Evolutionary conservation across 2,329 filamentous ascomycete genomes (phyloP).

Genomic region (Colletotrichum sp.): DNA sequence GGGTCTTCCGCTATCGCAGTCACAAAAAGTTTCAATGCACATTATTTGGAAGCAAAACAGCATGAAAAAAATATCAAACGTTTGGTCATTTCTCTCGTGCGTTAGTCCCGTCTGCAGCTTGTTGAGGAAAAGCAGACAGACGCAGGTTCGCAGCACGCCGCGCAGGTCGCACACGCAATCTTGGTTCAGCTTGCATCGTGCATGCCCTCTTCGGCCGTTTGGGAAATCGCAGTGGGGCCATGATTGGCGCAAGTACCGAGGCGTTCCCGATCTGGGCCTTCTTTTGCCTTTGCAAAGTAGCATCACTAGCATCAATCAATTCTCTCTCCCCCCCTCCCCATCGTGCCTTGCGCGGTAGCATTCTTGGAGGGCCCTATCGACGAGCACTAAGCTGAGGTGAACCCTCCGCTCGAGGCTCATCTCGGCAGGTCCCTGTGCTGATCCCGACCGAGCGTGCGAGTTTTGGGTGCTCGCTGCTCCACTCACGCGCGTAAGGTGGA

Average conservation of each 20-base stretch:
- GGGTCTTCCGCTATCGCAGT: neutral
- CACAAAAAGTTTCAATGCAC: neutral
- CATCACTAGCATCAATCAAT: neutral
- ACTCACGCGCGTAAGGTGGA: neutral
- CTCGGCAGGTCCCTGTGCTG: neutral
- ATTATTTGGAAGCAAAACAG: neutral
- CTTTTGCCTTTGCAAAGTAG: neutral
- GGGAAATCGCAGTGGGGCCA: neutral
- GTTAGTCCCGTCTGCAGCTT: neutral
- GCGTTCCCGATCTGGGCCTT: neutral
- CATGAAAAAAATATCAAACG: neutral
- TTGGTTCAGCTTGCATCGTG: neutral
- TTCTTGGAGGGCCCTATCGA: neutral
- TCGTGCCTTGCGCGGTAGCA: neutral
- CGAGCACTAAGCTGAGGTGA: neutral
- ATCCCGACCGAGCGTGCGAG: neutral
- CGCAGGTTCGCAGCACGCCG: neutral
- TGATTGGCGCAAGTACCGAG: neutral
- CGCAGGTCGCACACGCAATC: neutral
- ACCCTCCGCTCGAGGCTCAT: neutral
- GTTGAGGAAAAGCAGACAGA: neutral
- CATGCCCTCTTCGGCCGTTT: neutral
- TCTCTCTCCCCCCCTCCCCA: neutral
- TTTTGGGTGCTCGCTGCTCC: neutral
- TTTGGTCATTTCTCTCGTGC: neutral